Percentiles rank a stretch among this genome's conserved stretches.
Conservation (phyloP, 192 early-diverging fungal species). For the Powellomyces hirtus region DNA sequence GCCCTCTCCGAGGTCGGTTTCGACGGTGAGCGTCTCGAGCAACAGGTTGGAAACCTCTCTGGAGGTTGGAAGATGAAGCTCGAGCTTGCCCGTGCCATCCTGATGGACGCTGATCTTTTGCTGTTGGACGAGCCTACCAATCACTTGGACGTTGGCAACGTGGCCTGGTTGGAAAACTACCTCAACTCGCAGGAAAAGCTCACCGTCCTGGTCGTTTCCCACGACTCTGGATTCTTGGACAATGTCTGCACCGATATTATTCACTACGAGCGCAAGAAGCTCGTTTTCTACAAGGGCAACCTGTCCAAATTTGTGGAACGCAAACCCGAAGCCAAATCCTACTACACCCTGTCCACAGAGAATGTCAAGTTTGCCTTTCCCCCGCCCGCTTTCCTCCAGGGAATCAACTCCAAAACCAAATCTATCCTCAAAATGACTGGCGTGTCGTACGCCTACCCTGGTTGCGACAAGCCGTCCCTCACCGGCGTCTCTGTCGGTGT, state of each 20-base stretch:
- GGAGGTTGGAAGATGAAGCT: slow-evolving; percentile 69
- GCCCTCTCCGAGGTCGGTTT: slow-evolving; percentile 50
- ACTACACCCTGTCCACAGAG: slow-evolving; percentile 72
- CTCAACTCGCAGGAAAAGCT: slow-evolving; percentile 62
- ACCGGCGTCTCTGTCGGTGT: slow-evolving; percentile 60
- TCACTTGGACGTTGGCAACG: slow-evolving; percentile 76
- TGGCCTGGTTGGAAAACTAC: slow-evolving; percentile 77
- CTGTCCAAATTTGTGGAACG: slow-evolving; percentile 72
- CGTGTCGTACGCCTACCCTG: slow-evolving; percentile 70
- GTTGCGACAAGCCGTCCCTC: slow-evolving; percentile 58
- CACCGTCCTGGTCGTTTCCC: slow-evolving; percentile 75
- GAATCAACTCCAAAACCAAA: slow-evolving; percentile 72
- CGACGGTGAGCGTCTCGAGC: slow-evolving; percentile 32
- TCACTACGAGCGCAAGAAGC: slow-evolving; percentile 74
- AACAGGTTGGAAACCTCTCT: slow-evolving; percentile 48
- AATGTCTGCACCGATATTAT: slow-evolving; percentile 78
- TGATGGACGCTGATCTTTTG: slow-evolving; percentile 78
- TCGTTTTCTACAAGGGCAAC: slow-evolving; percentile 78
- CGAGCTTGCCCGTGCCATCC: slow-evolving; percentile 57
- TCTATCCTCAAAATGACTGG: slow-evolving; percentile 77
- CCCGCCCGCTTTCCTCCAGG: slow-evolving; percentile 69
- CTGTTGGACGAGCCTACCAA: slow-evolving; percentile 94
- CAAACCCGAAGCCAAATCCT: slow-evolving; percentile 72
- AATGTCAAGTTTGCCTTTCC: slow-evolving; percentile 73
- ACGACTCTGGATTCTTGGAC: slow-evolving; percentile 80